Base-by-base conservation (phyloP, 2,329 filamentous ascomycete species). In the Fusarium buxicola region DNA sequence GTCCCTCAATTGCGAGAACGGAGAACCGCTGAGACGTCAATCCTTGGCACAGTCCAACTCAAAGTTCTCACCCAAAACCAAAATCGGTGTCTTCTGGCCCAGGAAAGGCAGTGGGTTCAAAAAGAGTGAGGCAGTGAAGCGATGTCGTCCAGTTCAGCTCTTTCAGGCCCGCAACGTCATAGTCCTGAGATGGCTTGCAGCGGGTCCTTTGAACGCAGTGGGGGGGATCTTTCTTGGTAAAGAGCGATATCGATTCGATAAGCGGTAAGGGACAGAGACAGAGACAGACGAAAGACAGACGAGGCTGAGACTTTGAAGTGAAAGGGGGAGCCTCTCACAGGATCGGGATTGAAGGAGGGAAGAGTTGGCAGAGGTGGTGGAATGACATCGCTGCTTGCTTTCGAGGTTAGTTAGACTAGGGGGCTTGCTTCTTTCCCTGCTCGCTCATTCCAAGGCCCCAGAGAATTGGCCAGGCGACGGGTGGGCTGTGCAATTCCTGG, bases 381-480 rank as follows among this genome's bases (percentile, higher is more conserved):
- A 69, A 69, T 71, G 69, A 70, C 69, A 71, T 71, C 69, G 51
- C 58, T 58, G 53, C 46, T 48, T 58, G 55, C 51, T 59, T 44
- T 60, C 50, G 47, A 66, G 47, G 47, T 65, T 56, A n/a, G n/a
- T n/a, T n/a, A n/a, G n/a, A n/a, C n/a, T n/a, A 64, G 66, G 66
- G 63, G 66, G 54, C 50, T 60, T 57, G 60, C 53, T 60, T 56
- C 51, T 59, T 58, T 56, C 58, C 48, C 60, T 63, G 52, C 63
- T 65, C 61, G 40, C 15, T 47, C 61, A 61, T 59, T 58, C 66
- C 65, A 66, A 59, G 60, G 66, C 66, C 68, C 56, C 43, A 63
- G 69, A 40, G 62, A 34, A 65, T 71, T 74, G 72, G 56, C 72
- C 71, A 62, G 72, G 70, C 72, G 72, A 74, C 72, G 63, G 58